Conservation (phyloP, 176 grass and related monocot species). For the Chloris gayana region DNA sequence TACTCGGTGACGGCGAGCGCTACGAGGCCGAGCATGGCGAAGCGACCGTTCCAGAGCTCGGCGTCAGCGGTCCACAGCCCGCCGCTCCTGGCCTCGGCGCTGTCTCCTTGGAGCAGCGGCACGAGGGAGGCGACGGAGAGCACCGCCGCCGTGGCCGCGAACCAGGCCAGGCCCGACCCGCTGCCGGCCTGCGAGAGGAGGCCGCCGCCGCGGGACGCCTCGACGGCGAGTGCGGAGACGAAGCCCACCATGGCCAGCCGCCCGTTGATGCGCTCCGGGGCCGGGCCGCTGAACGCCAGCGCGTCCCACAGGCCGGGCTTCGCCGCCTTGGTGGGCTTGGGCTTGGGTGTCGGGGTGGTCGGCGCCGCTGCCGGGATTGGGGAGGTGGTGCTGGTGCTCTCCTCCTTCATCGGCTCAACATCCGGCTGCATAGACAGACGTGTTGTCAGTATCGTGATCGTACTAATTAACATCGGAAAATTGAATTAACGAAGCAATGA, state of each 20-base stretch:
- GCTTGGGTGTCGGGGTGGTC: too few species aligned
- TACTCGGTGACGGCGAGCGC: constrained; percentile 78
- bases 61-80: constrained; percentile 45
- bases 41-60: too few species aligned
- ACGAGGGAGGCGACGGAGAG: constrained; percentile 61
- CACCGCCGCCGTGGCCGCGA: constrained; percentile 31
- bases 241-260: constrained; percentile 54
- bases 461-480: too few species aligned
- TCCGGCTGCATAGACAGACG: too few species aligned
- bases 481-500: too few species aligned
- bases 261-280: constrained; percentile 65
- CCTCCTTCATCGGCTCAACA: too few species aligned
- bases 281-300: constrained; percentile 66
- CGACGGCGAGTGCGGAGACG: too few species aligned
- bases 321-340: too few species aligned
- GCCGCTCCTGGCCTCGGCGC: constrained; percentile 22
- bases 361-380: too few species aligned
- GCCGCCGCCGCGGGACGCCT: constrained; percentile 29
- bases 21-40: constrained; percentile 45
- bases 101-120: constrained; percentile 67
- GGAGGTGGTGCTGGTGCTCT: too few species aligned
- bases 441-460: too few species aligned
- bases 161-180: constrained; percentile 51
- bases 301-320: constrained; percentile 42
- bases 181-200: constrained; percentile 45